These are phyloP conservation scores for Backusella psychrophila DNA, from an alignment of 192 early-diverging fungal genomes.

Conservation along the genomic window DNA sequence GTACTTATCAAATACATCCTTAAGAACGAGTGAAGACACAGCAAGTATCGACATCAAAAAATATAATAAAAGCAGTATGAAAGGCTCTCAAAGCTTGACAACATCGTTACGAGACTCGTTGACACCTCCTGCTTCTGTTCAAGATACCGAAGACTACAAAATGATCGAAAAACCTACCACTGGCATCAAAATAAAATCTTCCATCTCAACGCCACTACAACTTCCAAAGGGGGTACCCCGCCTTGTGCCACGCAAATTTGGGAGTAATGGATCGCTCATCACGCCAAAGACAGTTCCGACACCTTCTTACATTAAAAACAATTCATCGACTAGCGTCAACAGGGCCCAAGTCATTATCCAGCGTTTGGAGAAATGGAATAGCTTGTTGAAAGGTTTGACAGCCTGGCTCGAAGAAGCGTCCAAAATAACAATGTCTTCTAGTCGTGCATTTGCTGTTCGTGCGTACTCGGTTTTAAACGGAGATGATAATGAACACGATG, in stretches of 20 bases:
- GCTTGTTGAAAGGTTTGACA: constrained; percentile 36
- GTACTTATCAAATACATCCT: background rate
- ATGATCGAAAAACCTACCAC: background rate
- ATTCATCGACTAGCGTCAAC: constrained; percentile 18
- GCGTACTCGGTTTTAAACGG: constrained; percentile 1
- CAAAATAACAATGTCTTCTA: constrained; percentile 25
- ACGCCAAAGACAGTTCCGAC: background rate
- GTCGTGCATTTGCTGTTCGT: constrained; percentile 10
- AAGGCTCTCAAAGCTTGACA: background rate
- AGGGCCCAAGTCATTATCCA: constrained; percentile 37
- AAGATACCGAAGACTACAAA: background rate
- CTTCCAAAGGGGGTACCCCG: constrained; percentile 2
- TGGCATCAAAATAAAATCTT: background rate
- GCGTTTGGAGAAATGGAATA: constrained; percentile 38
- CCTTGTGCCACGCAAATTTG: background rate
- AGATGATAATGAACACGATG: constrained; percentile 4
- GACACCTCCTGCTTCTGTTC: background rate
- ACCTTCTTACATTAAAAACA: background rate
- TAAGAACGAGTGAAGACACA: background rate
- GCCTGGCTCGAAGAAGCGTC: constrained; percentile 37
- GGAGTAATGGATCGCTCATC: background rate
- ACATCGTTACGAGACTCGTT: background rate
- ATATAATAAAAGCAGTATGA: background rate
- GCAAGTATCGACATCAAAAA: background rate
- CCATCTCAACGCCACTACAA: background rate